Evolutionary conservation across 208 protist species (phyloP).

Genomic region (Crithidia fasciculata): DNA sequence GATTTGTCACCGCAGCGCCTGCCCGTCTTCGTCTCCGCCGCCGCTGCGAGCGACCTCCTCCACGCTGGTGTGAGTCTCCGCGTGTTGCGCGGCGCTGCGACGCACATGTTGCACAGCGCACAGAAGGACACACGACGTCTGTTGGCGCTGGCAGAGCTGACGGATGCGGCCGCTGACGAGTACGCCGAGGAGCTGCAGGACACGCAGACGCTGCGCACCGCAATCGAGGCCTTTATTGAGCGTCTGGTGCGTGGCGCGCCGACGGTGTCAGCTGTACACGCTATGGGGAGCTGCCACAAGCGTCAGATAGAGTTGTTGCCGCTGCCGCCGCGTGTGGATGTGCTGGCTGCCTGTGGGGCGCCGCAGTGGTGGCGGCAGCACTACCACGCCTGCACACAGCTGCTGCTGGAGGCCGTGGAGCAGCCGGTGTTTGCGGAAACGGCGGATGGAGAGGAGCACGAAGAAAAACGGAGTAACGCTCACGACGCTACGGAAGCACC

Average conservation of each 20-base stretch:
- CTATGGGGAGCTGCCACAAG: background rate
- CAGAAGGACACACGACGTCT: conserved; percentile 36
- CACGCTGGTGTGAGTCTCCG: conserved; percentile 77
- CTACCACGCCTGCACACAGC: conserved; percentile 60
- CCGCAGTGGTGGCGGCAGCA: conserved; percentile 62
- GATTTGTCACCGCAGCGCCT: conserved; percentile 69
- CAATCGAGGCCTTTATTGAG: conserved; percentile 29
- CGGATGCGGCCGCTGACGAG: conserved; percentile 30
- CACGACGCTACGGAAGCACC: background rate
- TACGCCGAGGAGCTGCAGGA: conserved; percentile 37
- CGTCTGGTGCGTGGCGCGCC: conserved; percentile 26
- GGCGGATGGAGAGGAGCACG: background rate
- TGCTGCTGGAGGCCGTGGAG: conserved; percentile 51
- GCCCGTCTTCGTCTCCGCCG: conserved; percentile 67
- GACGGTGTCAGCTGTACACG: background rate
- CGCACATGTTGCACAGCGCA: conserved; percentile 48
- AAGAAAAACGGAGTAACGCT: background rate
- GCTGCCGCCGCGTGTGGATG: conserved; percentile 51
- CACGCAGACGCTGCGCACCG: conserved; percentile 31
- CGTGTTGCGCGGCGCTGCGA: conserved; percentile 65
- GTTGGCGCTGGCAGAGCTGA: conserved; percentile 20
- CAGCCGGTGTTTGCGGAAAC: conserved; percentile 10
- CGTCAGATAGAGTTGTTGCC: conserved; percentile 1
- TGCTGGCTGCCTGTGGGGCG: conserved; percentile 36
- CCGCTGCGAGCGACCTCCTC: conserved; percentile 55